These are phyloP conservation scores for Nitzschia sp. DNA, from an alignment of 108 stramenopile genomes.

Conservation along the genomic window DNA sequence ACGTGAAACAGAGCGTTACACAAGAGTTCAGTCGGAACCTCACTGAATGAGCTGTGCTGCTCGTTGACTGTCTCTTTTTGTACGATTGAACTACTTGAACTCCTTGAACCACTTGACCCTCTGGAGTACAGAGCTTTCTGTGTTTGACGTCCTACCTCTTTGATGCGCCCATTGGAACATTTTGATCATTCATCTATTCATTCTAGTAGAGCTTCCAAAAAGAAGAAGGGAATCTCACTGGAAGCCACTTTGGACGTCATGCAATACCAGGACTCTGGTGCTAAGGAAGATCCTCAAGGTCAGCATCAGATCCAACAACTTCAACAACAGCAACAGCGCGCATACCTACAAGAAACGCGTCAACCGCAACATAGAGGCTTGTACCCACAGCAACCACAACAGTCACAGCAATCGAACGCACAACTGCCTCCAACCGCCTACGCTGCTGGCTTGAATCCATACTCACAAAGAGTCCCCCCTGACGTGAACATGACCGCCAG, in stretches of 20 bases:
- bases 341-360: conserved; percentile 8
- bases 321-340: conserved; percentile 5
- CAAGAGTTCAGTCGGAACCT: too few species aligned
- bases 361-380: conserved; percentile 1
- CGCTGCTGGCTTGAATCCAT: too few species aligned
- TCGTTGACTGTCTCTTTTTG: too few species aligned
- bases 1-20: too few species aligned
- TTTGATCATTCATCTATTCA: conserved; percentile 11
- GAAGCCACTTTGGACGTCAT: conserved; percentile 20
- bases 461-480: neutral
- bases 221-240: conserved; percentile 1
- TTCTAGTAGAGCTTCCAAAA: conserved; percentile 6
- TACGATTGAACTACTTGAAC: too few species aligned
- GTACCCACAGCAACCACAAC: conserved; percentile 11
- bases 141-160: neutral
- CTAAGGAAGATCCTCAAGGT: conserved; percentile 32
- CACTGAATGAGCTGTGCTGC: too few species aligned
- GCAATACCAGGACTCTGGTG: conserved; percentile 30
- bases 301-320: conserved; percentile 37
- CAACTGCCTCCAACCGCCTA: neutral
- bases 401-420: neutral
- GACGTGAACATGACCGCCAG: conserved; percentile 19
- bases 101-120: too few species aligned
- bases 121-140: too few species aligned
- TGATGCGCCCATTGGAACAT: conserved; percentile 21